Conservation (phyloP, 2,329 filamentous ascomycete species). For the Fusarium sororula region DNA sequence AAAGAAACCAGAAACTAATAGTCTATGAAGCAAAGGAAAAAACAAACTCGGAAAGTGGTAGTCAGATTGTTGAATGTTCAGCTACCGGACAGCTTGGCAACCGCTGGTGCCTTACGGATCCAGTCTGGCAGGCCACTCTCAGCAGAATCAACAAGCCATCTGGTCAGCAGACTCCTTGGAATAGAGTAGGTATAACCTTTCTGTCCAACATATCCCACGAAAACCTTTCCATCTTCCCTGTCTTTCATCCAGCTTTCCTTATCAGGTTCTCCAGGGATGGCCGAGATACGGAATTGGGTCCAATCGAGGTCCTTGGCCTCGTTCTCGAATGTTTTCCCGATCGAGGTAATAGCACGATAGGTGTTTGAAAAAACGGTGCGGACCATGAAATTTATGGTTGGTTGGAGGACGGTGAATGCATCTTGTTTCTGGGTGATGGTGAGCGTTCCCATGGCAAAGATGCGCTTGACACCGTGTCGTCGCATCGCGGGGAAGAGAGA, state of each 20-base stretch:
- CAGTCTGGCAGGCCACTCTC: neutral
- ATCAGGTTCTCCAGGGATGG: conserved; percentile 41
- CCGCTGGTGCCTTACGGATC: neutral
- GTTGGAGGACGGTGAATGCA: conserved; percentile 19
- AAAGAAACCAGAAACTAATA: too few species aligned
- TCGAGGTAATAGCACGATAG: neutral
- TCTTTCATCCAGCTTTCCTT: conserved; percentile 42
- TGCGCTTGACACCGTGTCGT: conserved; percentile 32
- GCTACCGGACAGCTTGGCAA: neutral
- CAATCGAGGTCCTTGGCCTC: conserved; percentile 40
- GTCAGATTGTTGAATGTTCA: neutral
- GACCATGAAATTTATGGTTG: conserved; percentile 15
- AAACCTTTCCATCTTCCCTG: conserved; percentile 36
- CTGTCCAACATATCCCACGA: conserved; percentile 30
- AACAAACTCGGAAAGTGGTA: neutral
- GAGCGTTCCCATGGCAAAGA: conserved; percentile 48
- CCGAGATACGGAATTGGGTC: conserved; percentile 42
- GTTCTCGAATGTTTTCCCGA: conserved; percentile 13
- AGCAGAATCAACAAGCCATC: conserved; percentile 44
- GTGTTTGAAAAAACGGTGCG: conserved; percentile 6
- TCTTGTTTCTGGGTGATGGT: conserved; percentile 43
- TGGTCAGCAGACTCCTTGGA: conserved; percentile 28
- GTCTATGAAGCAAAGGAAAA: neutral
- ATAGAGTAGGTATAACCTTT: conserved; percentile 29
- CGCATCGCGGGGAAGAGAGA: conserved; percentile 18